Evolutionary conservation across 139 green algal species (phyloP).

Genomic region (Ettlia oleoabundans): DNA sequence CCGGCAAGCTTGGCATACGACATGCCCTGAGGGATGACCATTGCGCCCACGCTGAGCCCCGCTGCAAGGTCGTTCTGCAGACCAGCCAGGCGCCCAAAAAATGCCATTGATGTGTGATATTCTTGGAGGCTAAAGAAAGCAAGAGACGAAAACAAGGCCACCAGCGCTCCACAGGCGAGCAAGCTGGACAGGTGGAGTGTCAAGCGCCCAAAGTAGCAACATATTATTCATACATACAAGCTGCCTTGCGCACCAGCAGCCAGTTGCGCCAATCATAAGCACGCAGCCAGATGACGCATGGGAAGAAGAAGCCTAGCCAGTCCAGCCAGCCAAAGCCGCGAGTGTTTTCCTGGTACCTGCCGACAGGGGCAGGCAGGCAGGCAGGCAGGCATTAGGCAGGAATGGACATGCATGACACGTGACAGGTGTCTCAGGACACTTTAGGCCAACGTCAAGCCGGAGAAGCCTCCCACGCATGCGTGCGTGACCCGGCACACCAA

Average conservation of each 20-base stretch:
- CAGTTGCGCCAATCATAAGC: slow-evolving; percentile 59
- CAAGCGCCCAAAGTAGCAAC: too few species aligned
- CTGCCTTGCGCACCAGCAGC: slow-evolving; percentile 39
- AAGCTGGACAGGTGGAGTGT: too few species aligned
- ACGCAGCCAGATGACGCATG: slow-evolving; percentile 67
- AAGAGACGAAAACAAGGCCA: too few species aligned
- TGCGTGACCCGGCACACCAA: too few species aligned
- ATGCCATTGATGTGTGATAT: too few species aligned
- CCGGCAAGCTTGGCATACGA: slow-evolving; percentile 78
- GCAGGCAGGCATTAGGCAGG: background rate
- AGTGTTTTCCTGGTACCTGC: slow-evolving; percentile 15
- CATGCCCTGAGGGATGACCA: slow-evolving; percentile 74
- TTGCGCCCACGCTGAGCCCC: slow-evolving; percentile 74
- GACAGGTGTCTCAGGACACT: too few species aligned
- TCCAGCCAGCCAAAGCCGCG: slow-evolving; percentile 14
- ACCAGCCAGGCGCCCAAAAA: background rate
- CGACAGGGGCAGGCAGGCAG: background rate
- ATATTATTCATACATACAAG: background rate
- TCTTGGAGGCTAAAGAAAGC: too few species aligned
- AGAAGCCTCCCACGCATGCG: too few species aligned
- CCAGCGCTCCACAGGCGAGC: too few species aligned
- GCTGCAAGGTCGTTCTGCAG: slow-evolving; percentile 69
- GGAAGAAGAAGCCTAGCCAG: slow-evolving; percentile 52
- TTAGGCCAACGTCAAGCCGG: too few species aligned
- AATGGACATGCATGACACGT: too few species aligned